These are phyloP conservation scores for Fibroporia radiculosa DNA, from an alignment of 768 basidiomycete species.

Conservation along the genomic window DNA sequence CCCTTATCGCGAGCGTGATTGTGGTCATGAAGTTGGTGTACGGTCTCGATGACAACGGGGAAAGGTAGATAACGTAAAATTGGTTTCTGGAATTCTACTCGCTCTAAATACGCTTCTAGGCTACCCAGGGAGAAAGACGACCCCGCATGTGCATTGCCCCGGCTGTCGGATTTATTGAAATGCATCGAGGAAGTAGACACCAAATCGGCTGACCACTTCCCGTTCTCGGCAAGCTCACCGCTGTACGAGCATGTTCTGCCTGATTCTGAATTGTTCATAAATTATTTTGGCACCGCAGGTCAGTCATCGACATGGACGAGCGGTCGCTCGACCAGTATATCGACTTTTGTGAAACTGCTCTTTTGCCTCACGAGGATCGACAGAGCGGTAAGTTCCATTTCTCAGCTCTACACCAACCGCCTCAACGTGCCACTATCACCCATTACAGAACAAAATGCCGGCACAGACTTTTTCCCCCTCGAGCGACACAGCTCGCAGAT, in stretches of 20 bases:
- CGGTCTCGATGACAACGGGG: constrained; percentile 67
- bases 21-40: constrained; percentile 81
- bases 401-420: too few relatives aligned
- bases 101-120: constrained; percentile 22
- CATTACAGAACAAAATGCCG: constrained; percentile 11
- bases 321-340: constrained; percentile 56
- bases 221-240: constrained; percentile 36
- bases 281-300: constrained; percentile 28
- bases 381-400: constrained; percentile 6
- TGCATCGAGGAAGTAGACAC: constrained; percentile 32
- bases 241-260: constrained; percentile 33
- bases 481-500: not conserved
- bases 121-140: constrained; percentile 40
- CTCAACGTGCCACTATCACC: too few relatives aligned
- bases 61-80: constrained; percentile 32
- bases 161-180: constrained; percentile 39
- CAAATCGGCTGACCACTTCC: constrained; percentile 23
- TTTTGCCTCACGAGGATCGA: constrained; percentile 24
- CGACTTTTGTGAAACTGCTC: constrained; percentile 50
- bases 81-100: not conserved
- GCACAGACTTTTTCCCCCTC: constrained; percentile 15
- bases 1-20: constrained; percentile 49
- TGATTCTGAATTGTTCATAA: not conserved
- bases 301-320: constrained; percentile 43
- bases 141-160: constrained; percentile 53